Evolutionary conservation across 441 rosid species (phyloP).

Genomic region (Brassica balearica): DNA sequence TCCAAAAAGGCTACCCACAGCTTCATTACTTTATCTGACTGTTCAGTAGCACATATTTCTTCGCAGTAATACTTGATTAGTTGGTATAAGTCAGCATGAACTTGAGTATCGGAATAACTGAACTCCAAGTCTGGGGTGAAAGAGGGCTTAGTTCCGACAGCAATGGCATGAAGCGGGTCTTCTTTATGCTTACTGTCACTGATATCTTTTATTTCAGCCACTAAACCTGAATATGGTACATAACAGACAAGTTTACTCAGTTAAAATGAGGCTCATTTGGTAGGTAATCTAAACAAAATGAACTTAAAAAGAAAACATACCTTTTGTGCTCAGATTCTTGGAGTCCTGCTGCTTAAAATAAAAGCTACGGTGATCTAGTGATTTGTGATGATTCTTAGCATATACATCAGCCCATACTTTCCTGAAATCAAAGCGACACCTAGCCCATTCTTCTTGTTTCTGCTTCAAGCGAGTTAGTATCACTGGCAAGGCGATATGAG

Average conservation of each 20-base stretch:
- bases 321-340: conserved; percentile 89
- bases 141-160: conserved; percentile 76
- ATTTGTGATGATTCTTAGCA: conserved; percentile 92
- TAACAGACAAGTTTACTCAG: background rate
- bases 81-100: conserved; percentile 89
- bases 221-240: conserved; percentile 58
- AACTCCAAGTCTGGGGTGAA: conserved; percentile 77
- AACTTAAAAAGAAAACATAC: conserved; percentile 45
- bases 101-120: conserved; percentile 72
- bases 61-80: conserved; percentile 89
- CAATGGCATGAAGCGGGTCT: conserved; percentile 80
- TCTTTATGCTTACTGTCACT: conserved; percentile 84
- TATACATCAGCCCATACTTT: conserved; percentile 99
- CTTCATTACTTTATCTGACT: conserved; percentile 83
- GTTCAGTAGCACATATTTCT: conserved; percentile 88
- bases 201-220: conserved; percentile 91
- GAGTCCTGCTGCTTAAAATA: conserved; percentile 97
- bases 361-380: conserved; percentile 97
- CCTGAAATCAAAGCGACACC: conserved; percentile 91
- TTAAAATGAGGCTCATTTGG: background rate
- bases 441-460: conserved; percentile 99
- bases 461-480: conserved; percentile 95
- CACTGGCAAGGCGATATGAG: conserved; percentile 86
- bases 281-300: conserved; percentile 1
- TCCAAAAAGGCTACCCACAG: conserved; percentile 94